Evolutionary conservation across 805 yeast genomes (phyloP).

Genomic region (Starmerella riodocensis): DNA sequence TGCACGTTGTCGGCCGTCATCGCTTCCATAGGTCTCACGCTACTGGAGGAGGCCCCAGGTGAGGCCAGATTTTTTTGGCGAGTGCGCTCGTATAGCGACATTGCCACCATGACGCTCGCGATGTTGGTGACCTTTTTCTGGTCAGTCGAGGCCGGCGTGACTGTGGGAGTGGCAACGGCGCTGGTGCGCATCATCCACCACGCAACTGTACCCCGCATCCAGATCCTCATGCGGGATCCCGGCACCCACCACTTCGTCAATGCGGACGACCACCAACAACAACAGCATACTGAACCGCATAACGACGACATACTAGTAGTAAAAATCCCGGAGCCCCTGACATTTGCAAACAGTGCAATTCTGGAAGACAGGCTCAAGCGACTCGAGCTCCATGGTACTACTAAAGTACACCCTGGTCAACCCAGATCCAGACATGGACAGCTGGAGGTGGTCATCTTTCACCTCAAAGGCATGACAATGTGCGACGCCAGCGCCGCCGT

Average conservation of each 20-base stretch:
- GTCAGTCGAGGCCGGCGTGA: constrained; percentile 82
- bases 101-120: constrained; percentile 55
- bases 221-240: constrained; percentile 58
- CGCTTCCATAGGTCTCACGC: constrained; percentile 58
- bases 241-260: constrained; percentile 52
- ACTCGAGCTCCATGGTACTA: constrained; percentile 64
- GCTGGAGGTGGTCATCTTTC: constrained; percentile 53
- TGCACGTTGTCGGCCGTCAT: constrained; percentile 73
- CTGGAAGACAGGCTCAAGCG: constrained; percentile 52
- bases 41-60: constrained; percentile 72
- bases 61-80: constrained; percentile 62
- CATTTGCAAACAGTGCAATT: constrained; percentile 75
- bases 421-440: constrained; percentile 34
- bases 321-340: constrained; percentile 75
- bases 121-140: constrained; percentile 48
- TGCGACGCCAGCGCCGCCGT: constrained; percentile 74
- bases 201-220: constrained; percentile 71
- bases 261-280: constrained; percentile 38
- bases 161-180: constrained; percentile 73
- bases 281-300: constrained; percentile 28
- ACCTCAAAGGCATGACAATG: constrained; percentile 66
- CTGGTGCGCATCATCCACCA: constrained; percentile 66
- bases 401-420: constrained; percentile 61
- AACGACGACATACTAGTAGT: constrained; percentile 53
- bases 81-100: constrained; percentile 65